A percentile compares a stretch with the other conserved stretches of the same genome.
Evolutionary conservation across 495 filamentous ascomycete genomes (phyloP).

Genomic region (Jackrogersella multiformis): DNA sequence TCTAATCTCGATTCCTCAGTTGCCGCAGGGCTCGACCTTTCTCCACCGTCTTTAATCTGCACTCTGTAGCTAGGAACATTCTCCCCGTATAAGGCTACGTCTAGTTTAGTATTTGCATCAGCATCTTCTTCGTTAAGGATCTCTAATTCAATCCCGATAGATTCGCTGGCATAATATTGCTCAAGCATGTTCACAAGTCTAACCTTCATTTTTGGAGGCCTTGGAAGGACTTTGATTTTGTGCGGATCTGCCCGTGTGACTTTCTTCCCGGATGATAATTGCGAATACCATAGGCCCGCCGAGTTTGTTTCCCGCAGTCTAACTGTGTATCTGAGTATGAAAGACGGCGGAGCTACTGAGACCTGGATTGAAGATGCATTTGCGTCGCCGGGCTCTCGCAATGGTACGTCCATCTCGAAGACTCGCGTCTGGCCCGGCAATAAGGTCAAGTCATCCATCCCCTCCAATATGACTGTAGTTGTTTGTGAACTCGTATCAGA

Average conservation of each 20-base stretch:
- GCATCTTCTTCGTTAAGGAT: conserved; percentile 87
- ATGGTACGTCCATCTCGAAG: conserved; percentile 73
- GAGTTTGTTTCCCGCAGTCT: conserved; percentile 58
- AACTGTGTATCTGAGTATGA: conserved; percentile 72
- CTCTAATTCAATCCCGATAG: conserved; percentile 70
- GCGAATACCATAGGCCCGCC: conserved; percentile 65
- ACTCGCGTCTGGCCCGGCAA: conserved; percentile 72
- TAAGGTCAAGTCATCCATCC: conserved; percentile 70
- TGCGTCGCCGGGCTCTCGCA: conserved; percentile 83
- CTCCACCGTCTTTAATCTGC: conserved; percentile 49
- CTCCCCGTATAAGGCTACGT: conserved; percentile 72
- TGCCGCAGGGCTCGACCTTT: conserved; percentile 35
- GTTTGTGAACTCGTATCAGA: conserved; percentile 26
- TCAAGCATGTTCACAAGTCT: conserved; percentile 65
- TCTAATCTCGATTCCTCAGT: conserved; percentile 49
- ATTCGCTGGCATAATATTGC: conserved; percentile 86
- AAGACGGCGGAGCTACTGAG: conserved; percentile 68
- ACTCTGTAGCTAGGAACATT: conserved; percentile 59
- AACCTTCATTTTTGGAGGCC: conserved; percentile 91
- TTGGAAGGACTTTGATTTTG: conserved; percentile 76
- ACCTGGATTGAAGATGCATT: conserved; percentile 71
- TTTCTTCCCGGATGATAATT: conserved; percentile 55
- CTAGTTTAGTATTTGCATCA: conserved; percentile 73
- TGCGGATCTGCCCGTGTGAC: conserved; percentile 60
- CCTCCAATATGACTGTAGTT: conserved; percentile 22